Percentiles rank a stretch among this genome's conserved stretches.
These are phyloP conservation scores for Mycena rosella DNA, from an alignment of 768 basidiomycete genomes.

Conservation along the genomic window DNA sequence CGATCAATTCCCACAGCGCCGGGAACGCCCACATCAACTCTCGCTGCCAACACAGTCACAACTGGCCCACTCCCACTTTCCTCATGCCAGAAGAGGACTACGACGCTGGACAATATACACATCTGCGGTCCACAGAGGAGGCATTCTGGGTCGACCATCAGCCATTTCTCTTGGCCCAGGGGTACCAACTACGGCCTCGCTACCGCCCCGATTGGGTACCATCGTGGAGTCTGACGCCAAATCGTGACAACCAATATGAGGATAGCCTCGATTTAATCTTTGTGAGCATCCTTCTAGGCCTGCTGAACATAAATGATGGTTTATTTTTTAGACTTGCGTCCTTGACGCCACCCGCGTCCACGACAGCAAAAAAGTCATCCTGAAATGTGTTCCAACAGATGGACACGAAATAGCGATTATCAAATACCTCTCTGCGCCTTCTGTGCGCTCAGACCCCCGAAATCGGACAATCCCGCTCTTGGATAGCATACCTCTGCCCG, in stretches of 20 bases:
- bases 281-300: neutral
- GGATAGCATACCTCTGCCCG: constrained; percentile 14
- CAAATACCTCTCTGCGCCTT: neutral
- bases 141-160: constrained; percentile 27
- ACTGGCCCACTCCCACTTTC: neutral
- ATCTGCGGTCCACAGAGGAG: neutral
- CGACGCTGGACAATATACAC: neutral
- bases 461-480: constrained; percentile 22
- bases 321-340: neutral
- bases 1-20: too few species aligned
- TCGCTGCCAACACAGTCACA: too few species aligned
- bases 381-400: constrained; percentile 11
- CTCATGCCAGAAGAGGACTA: neutral
- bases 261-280: neutral
- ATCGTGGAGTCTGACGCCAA: neutral
- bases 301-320: neutral
- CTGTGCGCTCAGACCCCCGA: constrained; percentile 5
- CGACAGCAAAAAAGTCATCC: constrained; percentile 28
- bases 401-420: constrained; percentile 5
- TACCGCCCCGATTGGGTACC: constrained; percentile 31
- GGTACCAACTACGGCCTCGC: constrained; percentile 28
- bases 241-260: neutral
- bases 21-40: too few species aligned
- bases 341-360: constrained; percentile 23
- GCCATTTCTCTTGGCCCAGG: constrained; percentile 13